These are phyloP conservation scores for Blastomyces percursus DNA, from an alignment of 2,329 filamentous ascomycete species.

Conservation along the genomic window DNA sequence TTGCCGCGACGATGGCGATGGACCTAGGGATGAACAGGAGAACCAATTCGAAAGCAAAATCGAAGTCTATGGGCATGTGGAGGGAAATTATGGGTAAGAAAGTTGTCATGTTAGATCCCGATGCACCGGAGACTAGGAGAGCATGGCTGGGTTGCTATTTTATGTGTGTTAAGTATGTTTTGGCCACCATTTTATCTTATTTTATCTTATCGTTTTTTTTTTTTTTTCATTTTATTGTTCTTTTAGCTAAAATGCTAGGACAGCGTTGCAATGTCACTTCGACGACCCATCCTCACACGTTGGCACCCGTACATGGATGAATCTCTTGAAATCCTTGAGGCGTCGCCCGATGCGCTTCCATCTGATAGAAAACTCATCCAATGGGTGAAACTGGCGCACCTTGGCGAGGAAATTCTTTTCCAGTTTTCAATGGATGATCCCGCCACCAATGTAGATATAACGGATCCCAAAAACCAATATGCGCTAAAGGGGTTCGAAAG, in stretches of 20 bases:
- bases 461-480: constrained; percentile 54
- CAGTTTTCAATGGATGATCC: constrained; percentile 60
- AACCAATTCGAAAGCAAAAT: constrained; percentile 30
- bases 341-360: constrained; percentile 45
- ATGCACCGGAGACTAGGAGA: constrained; percentile 46
- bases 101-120: constrained; percentile 33
- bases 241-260: constrained; percentile 8
- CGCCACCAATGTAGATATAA: constrained; percentile 41
- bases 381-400: constrained; percentile 48
- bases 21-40: constrained; percentile 65
- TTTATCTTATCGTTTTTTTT: too few species aligned
- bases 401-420: constrained; percentile 57
- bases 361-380: constrained; percentile 47
- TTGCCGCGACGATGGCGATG: constrained; percentile 69
- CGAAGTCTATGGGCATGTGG: constrained; percentile 25
- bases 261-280: constrained; percentile 48
- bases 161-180: constrained; percentile 43
- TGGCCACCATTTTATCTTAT: too few species aligned
- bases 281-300: constrained; percentile 47
- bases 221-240: not conserved
- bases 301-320: constrained; percentile 56
- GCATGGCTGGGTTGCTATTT: constrained; percentile 54
- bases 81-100: constrained; percentile 32
- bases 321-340: constrained; percentile 47
- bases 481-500: constrained; percentile 55